These are phyloP conservation scores for Fusarium sp. DNA, from an alignment of 2,329 filamentous ascomycete genomes.

Conservation along the genomic window DNA sequence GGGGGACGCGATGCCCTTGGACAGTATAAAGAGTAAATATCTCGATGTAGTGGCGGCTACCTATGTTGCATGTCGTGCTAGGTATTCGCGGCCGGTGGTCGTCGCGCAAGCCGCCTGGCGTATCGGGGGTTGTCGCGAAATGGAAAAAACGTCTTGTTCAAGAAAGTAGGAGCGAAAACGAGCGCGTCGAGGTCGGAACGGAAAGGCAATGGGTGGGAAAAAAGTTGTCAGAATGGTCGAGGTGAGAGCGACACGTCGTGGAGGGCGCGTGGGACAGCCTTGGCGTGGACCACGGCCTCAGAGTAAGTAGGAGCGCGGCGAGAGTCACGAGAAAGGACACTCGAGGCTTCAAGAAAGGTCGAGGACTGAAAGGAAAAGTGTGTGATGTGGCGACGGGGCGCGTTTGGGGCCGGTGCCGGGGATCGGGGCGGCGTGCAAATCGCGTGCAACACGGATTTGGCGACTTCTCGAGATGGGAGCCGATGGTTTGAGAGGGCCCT, in stretches of 20 bases:
- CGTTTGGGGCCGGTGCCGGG: slow-evolving; percentile 52
- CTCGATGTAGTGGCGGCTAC: slow-evolving; percentile 42
- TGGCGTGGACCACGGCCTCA: slow-evolving; percentile 35
- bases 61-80: slow-evolving; percentile 52
- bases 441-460: slow-evolving; percentile 63
- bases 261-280: slow-evolving; percentile 42
- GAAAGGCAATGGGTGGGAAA: slow-evolving; percentile 30
- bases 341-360: slow-evolving; percentile 39
- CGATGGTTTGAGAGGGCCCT: slow-evolving; percentile 66
- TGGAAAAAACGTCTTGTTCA: slow-evolving; percentile 25
- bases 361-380: slow-evolving; percentile 54
- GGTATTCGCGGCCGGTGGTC: slow-evolving; percentile 24
- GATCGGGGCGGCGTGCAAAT: slow-evolving; percentile 58
- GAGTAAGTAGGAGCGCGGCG: slow-evolving; percentile 39
- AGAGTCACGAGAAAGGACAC: slow-evolving; percentile 37
- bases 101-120: slow-evolving; percentile 37
- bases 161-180: slow-evolving; percentile 30
- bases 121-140: slow-evolving; percentile 40
- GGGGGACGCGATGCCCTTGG: slow-evolving; percentile 35
- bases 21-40: slow-evolving; percentile 40
- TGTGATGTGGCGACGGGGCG: slow-evolving; percentile 52
- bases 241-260: slow-evolving; percentile 42
- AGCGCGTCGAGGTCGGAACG: slow-evolving; percentile 43
- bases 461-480: slow-evolving; percentile 63
- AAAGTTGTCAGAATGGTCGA: slow-evolving; percentile 29